These are phyloP conservation scores for Oenanthe sinensis DNA, from an alignment of 129 eudicot genomes.

Conservation along the genomic window DNA sequence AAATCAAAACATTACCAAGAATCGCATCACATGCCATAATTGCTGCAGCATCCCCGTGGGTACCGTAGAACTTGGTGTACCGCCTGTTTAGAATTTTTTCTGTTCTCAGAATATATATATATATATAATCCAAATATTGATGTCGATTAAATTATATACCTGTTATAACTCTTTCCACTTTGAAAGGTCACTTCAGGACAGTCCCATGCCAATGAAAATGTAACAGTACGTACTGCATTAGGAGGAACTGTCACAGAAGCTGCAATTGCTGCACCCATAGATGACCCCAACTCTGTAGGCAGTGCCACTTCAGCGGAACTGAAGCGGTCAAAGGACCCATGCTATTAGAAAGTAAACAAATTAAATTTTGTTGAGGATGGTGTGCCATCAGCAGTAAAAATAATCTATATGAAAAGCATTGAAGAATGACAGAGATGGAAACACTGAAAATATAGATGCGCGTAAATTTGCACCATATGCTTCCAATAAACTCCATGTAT, in stretches of 20 bases:
- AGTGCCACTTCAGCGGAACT: slow-evolving; percentile 25
- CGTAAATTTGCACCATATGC: background rate
- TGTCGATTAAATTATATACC: slow-evolving; percentile 10
- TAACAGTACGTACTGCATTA: slow-evolving; percentile 29
- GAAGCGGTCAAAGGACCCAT: slow-evolving; percentile 50
- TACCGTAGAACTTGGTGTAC: slow-evolving; percentile 51
- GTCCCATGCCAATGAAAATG: slow-evolving; percentile 63
- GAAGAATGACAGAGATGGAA: background rate
- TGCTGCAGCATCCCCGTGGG: slow-evolving; percentile 36
- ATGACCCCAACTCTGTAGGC: slow-evolving; percentile 42
- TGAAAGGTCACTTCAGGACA: slow-evolving; percentile 47
- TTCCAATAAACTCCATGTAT: background rate
- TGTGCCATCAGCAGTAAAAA: background rate
- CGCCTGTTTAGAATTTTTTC: slow-evolving; percentile 30
- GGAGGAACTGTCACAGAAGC: slow-evolving; percentile 45
- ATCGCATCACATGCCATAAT: slow-evolving; percentile 55
- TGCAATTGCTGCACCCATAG: slow-evolving; percentile 52
- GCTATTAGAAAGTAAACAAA: slow-evolving; percentile 25
- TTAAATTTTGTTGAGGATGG: slow-evolving; percentile 13
- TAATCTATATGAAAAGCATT: background rate
- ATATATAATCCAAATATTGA: background rate
- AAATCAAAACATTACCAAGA: slow-evolving; percentile 23
- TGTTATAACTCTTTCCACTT: slow-evolving; percentile 48
- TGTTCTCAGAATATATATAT: background rate
- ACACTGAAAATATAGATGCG: background rate